Percentiles rank a stretch among this genome's conserved stretches.
These are phyloP conservation scores for Pseudopithomyces chartarum DNA, from an alignment of 2,329 filamentous ascomycete species.

Conservation along the genomic window DNA sequence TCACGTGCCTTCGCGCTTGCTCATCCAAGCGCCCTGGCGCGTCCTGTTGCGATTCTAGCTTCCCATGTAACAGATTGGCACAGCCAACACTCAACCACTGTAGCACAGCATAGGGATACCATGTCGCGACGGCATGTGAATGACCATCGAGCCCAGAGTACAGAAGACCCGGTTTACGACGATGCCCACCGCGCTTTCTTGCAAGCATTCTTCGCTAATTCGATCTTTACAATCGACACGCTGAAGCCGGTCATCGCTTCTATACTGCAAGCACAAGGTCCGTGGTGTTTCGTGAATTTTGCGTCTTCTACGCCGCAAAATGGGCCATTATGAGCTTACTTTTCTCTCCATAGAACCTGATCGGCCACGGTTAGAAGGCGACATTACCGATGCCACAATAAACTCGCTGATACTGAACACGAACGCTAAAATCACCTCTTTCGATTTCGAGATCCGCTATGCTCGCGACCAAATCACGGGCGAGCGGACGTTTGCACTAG, in stretches of 20 bases:
- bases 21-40: neutral
- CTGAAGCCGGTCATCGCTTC: constrained; percentile 73
- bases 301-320: neutral
- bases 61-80: neutral
- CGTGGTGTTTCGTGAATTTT: neutral
- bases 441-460: constrained; percentile 87
- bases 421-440: constrained; percentile 73
- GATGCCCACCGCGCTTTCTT: constrained; percentile 84
- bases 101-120: neutral
- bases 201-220: constrained; percentile 82
- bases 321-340: neutral
- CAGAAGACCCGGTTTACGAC: constrained; percentile 25
- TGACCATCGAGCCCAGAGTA: constrained; percentile 17
- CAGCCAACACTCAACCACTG: neutral
- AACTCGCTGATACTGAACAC: constrained; percentile 70
- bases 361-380: constrained; percentile 57
- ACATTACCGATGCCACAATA: constrained; percentile 73
- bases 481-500: constrained; percentile 76
- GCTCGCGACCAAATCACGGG: constrained; percentile 69
- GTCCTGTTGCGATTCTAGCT: neutral
- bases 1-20: neutral
- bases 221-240: constrained; percentile 76
- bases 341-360: constrained; percentile 36
- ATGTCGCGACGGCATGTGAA: constrained; percentile 2
- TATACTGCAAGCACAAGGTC: constrained; percentile 66